Evolutionary conservation across 495 filamentous ascomycete species (phyloP).

Genomic region (Talaromyces thailandensis): DNA sequence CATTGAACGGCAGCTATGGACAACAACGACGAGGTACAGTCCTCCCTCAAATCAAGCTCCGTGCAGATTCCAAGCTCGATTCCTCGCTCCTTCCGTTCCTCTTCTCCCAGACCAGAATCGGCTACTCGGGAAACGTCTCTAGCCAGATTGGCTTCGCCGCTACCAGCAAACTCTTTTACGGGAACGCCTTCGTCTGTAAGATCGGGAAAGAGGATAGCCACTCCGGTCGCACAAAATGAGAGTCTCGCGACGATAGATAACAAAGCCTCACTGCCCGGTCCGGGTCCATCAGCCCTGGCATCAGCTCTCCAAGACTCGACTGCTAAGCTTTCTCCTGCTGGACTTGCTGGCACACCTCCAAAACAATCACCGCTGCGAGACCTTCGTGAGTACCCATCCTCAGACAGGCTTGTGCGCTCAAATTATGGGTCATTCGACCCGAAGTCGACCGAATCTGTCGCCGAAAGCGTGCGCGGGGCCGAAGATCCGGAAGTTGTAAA

Average conservation of each 20-base stretch:
- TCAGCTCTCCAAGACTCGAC: constrained; percentile 61
- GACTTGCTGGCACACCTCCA: constrained; percentile 41
- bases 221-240: constrained; percentile 9
- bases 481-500: constrained; percentile 77
- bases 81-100: constrained; percentile 17
- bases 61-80: constrained; percentile 30
- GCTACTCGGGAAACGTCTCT: constrained; percentile 55
- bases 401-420: constrained; percentile 45
- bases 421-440: constrained; percentile 77
- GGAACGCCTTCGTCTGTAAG: constrained; percentile 31
- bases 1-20: not conserved
- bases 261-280: constrained; percentile 44
- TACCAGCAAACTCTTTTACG: constrained; percentile 42
- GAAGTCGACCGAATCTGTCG: constrained; percentile 32
- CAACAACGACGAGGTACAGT: constrained; percentile 30
- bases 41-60: constrained; percentile 24
- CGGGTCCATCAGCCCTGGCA: constrained; percentile 68
- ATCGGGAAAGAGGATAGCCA: constrained; percentile 8
- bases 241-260: constrained; percentile 29
- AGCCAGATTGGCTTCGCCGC: constrained; percentile 63
- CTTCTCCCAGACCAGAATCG: constrained; percentile 37
- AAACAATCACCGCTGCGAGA: constrained; percentile 45
- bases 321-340: constrained; percentile 37
- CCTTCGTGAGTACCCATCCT: constrained; percentile 18
- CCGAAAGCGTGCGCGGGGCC: constrained; percentile 7